These are phyloP conservation scores for Juncus inflexus DNA, from an alignment of 176 grass and related monocot species.

Conservation along the genomic window DNA sequence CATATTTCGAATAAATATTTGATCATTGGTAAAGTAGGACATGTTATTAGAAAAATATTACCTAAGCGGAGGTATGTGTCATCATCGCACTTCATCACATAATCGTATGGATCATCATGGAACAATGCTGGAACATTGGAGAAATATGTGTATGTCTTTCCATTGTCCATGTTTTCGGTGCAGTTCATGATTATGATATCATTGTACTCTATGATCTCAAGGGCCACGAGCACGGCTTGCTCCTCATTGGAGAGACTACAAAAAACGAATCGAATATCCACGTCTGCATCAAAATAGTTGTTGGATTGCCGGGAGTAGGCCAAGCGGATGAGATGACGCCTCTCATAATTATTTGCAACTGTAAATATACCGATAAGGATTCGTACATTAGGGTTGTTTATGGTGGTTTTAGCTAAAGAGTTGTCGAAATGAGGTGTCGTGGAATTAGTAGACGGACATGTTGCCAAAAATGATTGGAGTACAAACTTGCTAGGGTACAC, in stretches of 20 bases:
- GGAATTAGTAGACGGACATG: not conserved
- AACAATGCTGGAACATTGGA: constrained; percentile 33
- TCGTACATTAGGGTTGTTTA: constrained; percentile 13
- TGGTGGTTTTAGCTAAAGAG: not conserved
- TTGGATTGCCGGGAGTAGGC: constrained; percentile 42
- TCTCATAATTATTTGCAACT: constrained; percentile 40
- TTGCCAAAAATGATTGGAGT: constrained; percentile 43
- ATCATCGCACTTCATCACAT: constrained; percentile 83
- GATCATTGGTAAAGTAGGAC: not conserved
- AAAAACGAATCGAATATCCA: constrained; percentile 67
- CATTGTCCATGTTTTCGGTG: constrained; percentile 70
- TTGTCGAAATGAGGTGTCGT: not conserved
- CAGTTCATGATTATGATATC: constrained; percentile 61
- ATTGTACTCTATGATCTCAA: constrained; percentile 44
- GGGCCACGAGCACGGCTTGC: constrained; percentile 42
- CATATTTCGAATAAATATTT: too few relatives aligned
- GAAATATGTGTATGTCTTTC: constrained; percentile 79
- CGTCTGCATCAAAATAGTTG: not conserved
- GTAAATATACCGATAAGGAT: constrained; percentile 54
- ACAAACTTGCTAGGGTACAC: constrained; percentile 47
- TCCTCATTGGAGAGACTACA: constrained; percentile 56
- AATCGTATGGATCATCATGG: constrained; percentile 39
- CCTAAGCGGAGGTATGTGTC: constrained; percentile 57
- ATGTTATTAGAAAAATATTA: not conserved
- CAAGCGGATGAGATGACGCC: constrained; percentile 48